Evolutionary conservation across 805 yeast genomes (phyloP).

Genomic region (Saccharomycopsis sp.): DNA sequence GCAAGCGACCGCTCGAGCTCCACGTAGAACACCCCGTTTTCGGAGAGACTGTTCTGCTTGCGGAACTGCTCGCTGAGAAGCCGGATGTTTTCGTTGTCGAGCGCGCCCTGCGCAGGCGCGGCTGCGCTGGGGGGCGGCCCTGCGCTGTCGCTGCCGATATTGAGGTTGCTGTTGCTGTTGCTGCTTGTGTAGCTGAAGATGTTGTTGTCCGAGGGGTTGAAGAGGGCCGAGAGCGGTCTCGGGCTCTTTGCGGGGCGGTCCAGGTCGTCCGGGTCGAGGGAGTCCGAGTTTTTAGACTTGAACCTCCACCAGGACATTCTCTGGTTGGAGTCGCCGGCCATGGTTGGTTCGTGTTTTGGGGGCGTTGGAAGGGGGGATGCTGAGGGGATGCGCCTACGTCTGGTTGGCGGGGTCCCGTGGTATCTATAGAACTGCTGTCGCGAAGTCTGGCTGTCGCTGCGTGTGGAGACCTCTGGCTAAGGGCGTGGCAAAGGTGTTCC

Average conservation of each 20-base stretch:
- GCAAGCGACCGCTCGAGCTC: slow-evolving; percentile 62
- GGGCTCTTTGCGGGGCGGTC: slow-evolving; percentile 4
- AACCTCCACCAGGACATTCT: slow-evolving; percentile 19
- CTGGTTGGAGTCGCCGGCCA: slow-evolving; percentile 18
- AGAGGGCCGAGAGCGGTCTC: slow-evolving; percentile 2
- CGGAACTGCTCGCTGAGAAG: slow-evolving; percentile 27
- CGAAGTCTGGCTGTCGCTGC: no score
- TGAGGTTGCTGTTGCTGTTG: slow-evolving; percentile 12
- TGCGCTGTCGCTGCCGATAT: neutral
- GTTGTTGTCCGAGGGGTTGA: slow-evolving; percentile 14
- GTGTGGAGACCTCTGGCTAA: no score
- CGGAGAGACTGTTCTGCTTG: slow-evolving; percentile 5
- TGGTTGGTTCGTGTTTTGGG: no score
- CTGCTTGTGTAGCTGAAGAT: slow-evolving; percentile 19
- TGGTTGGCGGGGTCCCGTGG: no score
- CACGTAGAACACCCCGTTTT: slow-evolving; percentile 62
- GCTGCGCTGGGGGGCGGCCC: no score
- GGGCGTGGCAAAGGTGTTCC: no score
- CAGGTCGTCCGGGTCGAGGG: slow-evolving; percentile 2
- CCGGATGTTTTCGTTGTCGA: slow-evolving; percentile 25
- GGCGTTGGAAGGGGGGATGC: no score
- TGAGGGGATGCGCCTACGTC: no score
- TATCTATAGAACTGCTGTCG: no score
- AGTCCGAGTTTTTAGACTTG: slow-evolving; percentile 8
- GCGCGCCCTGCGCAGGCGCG: slow-evolving; percentile 20